These are phyloP conservation scores for Mortierella hygrophila DNA, from an alignment of 192 early-diverging fungal species.

Conservation along the genomic window DNA sequence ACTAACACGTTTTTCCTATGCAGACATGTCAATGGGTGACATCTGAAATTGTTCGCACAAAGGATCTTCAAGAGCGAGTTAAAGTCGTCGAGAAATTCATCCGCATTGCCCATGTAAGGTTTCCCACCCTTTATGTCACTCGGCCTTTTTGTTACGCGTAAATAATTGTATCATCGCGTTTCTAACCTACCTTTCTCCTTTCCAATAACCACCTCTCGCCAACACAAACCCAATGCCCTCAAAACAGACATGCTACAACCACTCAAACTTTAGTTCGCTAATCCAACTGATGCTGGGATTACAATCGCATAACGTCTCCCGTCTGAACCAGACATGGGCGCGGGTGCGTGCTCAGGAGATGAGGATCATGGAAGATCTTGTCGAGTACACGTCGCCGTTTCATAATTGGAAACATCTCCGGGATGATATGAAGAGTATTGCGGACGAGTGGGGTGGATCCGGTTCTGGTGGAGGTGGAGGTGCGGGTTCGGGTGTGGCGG, in stretches of 20 bases:
- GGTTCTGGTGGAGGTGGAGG: neutral
- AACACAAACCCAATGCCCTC: too few relatives aligned
- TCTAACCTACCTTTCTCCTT: neutral
- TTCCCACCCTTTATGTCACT: too few relatives aligned
- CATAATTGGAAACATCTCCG: slow-evolving; percentile 71
- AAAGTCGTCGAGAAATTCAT: slow-evolving; percentile 75
- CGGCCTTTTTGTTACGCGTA: neutral
- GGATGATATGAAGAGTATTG: slow-evolving; percentile 68
- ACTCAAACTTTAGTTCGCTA: slow-evolving; percentile 72
- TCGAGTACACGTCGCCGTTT: slow-evolving; percentile 64
- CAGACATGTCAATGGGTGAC: slow-evolving; percentile 71
- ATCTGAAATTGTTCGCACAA: slow-evolving; percentile 62
- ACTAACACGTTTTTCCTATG: neutral
- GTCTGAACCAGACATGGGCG: slow-evolving; percentile 69
- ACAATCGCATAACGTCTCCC: slow-evolving; percentile 63
- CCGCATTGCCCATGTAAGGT: slow-evolving; percentile 66
- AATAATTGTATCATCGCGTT: neutral
- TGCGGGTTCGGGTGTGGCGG: neutral
- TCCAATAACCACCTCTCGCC: neutral
- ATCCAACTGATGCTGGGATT: slow-evolving; percentile 72
- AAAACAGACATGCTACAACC: slow-evolving; percentile 66
- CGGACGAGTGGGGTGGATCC: slow-evolving; percentile 63
- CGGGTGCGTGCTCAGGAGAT: slow-evolving; percentile 59
- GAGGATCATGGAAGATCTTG: slow-evolving; percentile 63
- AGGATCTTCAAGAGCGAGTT: slow-evolving; percentile 59